Conservation (phyloP, 306 rosid genomes). For the Trichosanthes truncata region DNA sequence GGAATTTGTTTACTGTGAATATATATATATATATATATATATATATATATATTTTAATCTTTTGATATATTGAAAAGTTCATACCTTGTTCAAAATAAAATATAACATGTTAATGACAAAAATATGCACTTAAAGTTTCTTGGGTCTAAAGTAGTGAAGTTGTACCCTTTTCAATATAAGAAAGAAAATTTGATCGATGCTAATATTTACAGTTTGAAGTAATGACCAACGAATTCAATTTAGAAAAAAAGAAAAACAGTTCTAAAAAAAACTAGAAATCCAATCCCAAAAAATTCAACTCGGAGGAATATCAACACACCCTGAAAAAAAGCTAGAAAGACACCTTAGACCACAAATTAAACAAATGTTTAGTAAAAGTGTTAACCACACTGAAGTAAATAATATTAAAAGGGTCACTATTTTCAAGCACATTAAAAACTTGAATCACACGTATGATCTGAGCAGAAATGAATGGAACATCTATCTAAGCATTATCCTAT, state of each 20-base stretch:
- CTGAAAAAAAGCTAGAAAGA: background rate
- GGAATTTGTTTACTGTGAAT: background rate
- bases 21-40: too few relatives aligned
- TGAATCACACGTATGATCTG: background rate
- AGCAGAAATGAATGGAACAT: background rate
- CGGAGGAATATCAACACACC: background rate
- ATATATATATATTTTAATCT: too few relatives aligned
- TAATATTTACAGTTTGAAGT: background rate
- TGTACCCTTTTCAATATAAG: background rate
- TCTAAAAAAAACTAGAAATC: background rate
- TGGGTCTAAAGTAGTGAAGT: background rate
- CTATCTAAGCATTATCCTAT: background rate
- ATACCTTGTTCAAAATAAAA: background rate
- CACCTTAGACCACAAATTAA: background rate
- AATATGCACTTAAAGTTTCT: background rate
- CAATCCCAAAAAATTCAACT: background rate
- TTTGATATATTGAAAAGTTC: background rate
- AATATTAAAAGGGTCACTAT: background rate
- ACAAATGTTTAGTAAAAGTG: too few relatives aligned
- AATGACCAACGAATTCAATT: too few relatives aligned
- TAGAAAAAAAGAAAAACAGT: background rate
- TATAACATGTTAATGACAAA: background rate
- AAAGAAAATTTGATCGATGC: background rate
- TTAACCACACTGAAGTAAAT: background rate
- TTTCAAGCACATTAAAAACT: background rate